Evolutionary conservation across 257 asterid species (phyloP).

Genomic region (Scutellaria barbata): DNA sequence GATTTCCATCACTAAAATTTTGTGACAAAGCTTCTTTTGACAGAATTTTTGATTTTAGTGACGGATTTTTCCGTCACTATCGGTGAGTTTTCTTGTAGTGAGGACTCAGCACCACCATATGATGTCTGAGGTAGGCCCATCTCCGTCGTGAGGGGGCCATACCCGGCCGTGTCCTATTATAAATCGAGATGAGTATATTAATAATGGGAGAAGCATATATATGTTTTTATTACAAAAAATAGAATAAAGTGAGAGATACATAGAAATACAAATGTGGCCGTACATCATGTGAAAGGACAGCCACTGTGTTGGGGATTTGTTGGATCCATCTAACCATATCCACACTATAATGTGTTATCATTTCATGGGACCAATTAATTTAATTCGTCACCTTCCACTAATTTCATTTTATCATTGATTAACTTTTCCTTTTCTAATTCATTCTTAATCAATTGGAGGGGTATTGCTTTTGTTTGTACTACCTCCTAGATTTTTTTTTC

Average conservation of each 20-base stretch:
- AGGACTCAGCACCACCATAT: too few species aligned
- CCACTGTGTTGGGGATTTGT: conserved; percentile 36
- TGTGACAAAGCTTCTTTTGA: too few species aligned
- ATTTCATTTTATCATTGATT: not conserved
- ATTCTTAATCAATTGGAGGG: not conserved
- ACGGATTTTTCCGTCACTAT: too few species aligned
- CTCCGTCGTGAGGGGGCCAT: conserved; percentile 37
- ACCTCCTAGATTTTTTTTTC: not conserved
- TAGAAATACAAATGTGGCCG: conserved; percentile 27
- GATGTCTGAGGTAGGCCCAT: conserved; percentile 20
- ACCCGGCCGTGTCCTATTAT: conserved; percentile 13
- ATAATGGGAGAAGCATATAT: conserved; percentile 18
- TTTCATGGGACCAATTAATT: conserved; percentile 26
- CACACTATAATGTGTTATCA: conserved; percentile 26
- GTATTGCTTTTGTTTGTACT: conserved; percentile 22
- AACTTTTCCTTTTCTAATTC: not conserved
- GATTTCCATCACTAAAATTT: too few species aligned
- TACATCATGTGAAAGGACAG: conserved; percentile 46
- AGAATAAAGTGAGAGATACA: conserved; percentile 19
- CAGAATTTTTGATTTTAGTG: too few species aligned
- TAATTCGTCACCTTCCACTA: conserved; percentile 29
- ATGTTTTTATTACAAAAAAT: conserved; percentile 25
- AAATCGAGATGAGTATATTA: not conserved
- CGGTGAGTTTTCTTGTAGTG: too few species aligned
- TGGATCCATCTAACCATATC: conserved; percentile 46